Percentiles rank a stretch among this genome's conserved stretches.
phyloP scores from a whole-genome alignment of 495 filamentous ascomycete genomes.

The Hypoxylon cercidicola region DNA sequence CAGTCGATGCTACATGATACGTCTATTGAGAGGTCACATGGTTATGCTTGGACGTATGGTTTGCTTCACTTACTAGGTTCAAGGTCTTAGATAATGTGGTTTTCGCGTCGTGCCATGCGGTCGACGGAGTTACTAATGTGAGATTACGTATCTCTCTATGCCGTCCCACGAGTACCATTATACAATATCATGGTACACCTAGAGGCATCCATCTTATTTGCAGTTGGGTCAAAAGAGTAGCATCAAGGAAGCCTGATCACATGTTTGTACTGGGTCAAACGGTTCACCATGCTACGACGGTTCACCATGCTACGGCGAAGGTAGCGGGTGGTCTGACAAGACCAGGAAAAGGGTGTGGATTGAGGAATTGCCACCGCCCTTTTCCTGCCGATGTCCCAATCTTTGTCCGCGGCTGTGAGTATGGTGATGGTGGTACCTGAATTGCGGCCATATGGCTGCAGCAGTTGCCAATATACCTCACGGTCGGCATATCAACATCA shows the following conservation, averaged over 20 bases:
- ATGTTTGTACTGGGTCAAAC: neutral
- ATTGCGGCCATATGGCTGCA: neutral
- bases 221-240: constrained; percentile 4
- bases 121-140: no score
- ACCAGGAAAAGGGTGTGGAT: neutral
- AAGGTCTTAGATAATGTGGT: neutral
- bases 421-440: neutral
- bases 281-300: neutral
- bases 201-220: neutral
- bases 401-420: neutral
- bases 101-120: no score
- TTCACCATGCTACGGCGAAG: neutral
- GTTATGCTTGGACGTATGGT: constrained; percentile 1
- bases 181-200: no score
- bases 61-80: constrained; percentile 8
- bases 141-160: no score
- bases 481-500: constrained; percentile 5
- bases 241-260: constrained; percentile 5
- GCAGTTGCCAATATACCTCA: neutral
- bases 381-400: neutral
- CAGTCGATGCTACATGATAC: no score
- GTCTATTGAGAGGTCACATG: neutral
- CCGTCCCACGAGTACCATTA: no score
- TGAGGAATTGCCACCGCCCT: no score
- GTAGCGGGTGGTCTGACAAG: neutral